These are phyloP conservation scores for Ulota crispa DNA, from an alignment of 225 moss, liverwort and hornwort species.

Conservation along the genomic window DNA sequence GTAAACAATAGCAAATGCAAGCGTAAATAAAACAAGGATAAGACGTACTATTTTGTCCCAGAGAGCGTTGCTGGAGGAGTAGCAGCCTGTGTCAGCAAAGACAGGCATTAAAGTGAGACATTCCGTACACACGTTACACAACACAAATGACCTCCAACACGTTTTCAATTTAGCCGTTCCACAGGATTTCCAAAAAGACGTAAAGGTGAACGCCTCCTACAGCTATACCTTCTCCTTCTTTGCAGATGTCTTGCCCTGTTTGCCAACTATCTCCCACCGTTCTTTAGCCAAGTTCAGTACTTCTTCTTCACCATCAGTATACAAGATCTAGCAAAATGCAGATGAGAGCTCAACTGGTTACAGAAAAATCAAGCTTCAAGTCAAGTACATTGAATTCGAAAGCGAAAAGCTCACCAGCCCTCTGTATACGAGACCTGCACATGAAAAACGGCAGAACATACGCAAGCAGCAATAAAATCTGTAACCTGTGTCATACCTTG, in stretches of 20 bases:
- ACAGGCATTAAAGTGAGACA: not conserved
- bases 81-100: conserved; percentile 34
- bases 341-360: conserved; percentile 11
- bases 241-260: conserved; percentile 41
- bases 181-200: not conserved
- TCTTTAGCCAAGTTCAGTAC: conserved; percentile 64
- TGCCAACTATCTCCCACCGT: conserved; percentile 64
- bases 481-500: conserved; percentile 48
- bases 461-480: not conserved
- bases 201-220: not conserved
- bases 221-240: conserved; percentile 52
- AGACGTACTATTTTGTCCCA: conserved; percentile 52
- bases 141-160: not conserved
- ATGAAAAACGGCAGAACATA: not conserved
- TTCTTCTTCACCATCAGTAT: conserved; percentile 86
- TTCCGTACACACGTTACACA: not conserved
- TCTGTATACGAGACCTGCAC: not conserved
- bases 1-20: not conserved
- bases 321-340: conserved; percentile 56
- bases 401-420: not conserved
- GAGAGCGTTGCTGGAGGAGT: conserved; percentile 45
- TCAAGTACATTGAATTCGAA: not conserved
- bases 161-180: not conserved
- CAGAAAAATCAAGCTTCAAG: not conserved
- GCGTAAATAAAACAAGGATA: not conserved